These are phyloP conservation scores for Pholiota conissans DNA, from an alignment of 768 basidiomycete genomes.

Conservation along the genomic window DNA sequence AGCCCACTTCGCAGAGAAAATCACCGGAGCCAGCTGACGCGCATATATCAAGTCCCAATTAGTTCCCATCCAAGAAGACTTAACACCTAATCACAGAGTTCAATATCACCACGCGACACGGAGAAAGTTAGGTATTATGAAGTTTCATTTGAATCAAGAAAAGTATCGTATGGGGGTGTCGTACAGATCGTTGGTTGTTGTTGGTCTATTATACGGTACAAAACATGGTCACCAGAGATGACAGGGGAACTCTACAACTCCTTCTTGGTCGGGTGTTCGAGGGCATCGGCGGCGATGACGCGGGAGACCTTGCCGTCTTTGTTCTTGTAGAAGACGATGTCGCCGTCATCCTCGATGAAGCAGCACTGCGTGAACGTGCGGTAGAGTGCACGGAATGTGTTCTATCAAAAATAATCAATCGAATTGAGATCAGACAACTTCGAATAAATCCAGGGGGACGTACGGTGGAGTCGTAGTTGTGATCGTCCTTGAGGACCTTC, in stretches of 20 bases:
- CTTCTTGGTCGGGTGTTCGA: conserved; percentile 17
- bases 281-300: conserved; percentile 25
- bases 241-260: background rate
- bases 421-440: conserved; percentile 3
- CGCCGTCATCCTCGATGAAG: conserved; percentile 65
- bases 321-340: conserved; percentile 64
- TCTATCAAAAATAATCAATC: conserved; percentile 29
- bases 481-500: conserved; percentile 52
- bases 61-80: background rate
- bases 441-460: conserved; percentile 13
- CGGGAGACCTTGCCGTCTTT: conserved; percentile 43
- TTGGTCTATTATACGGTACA: background rate
- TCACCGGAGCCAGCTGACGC: background rate
- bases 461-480: conserved; percentile 63
- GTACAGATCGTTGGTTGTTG: background rate
- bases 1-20: background rate
- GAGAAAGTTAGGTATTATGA: background rate
- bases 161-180: background rate
- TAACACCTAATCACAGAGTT: background rate
- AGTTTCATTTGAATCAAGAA: background rate
- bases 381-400: conserved; percentile 58
- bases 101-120: background rate
- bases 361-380: conserved; percentile 60
- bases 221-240: background rate
- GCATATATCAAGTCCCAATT: background rate